A percentile compares a stretch with the other conserved stretches of the same genome.
Conservation (phyloP, 495 filamentous ascomycete species). For the Tuber umbilicatum region DNA sequence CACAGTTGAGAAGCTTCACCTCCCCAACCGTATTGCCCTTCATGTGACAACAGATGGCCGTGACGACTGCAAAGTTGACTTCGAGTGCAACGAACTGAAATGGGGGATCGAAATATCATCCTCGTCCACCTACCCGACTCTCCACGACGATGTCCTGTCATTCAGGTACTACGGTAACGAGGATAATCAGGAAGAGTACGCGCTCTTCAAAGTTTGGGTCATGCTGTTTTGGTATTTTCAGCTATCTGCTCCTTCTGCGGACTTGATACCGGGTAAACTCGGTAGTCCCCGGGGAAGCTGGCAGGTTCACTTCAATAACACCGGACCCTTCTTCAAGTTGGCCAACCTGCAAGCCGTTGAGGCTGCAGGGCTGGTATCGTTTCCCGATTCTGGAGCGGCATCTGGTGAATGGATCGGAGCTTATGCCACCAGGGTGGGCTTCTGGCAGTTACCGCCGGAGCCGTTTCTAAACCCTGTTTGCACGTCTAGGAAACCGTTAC, state of each 20-base stretch:
- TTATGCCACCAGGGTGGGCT: conserved; percentile 53
- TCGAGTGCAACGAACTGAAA: neutral
- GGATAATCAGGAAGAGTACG: conserved; percentile 16
- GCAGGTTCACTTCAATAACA: conserved; percentile 65
- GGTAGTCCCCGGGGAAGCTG: conserved; percentile 81
- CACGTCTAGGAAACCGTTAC: neutral
- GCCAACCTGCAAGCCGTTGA: conserved; percentile 22
- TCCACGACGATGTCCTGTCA: neutral
- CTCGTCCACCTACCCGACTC: neutral
- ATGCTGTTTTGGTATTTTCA: conserved; percentile 98
- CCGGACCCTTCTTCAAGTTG: conserved; percentile 23
- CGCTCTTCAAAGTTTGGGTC: conserved; percentile 58
- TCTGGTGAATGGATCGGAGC: conserved; percentile 11
- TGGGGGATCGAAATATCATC: conserved; percentile 2
- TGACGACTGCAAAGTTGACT: neutral
- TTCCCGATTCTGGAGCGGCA: conserved; percentile 14
- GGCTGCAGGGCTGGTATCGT: conserved; percentile 28
- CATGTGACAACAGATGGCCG: neutral
- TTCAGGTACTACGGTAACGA: conserved; percentile 2
- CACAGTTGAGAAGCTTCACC: neutral
- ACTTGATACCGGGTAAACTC: conserved; percentile 9
- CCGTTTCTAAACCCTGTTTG: conserved; percentile 55
- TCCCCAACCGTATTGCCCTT: neutral
- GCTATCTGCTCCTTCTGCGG: conserved; percentile 53
- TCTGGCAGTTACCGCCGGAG: conserved; percentile 87